These are phyloP conservation scores for Aspergillus melleus DNA, from an alignment of 2,329 filamentous ascomycete genomes.

Conservation along the genomic window DNA sequence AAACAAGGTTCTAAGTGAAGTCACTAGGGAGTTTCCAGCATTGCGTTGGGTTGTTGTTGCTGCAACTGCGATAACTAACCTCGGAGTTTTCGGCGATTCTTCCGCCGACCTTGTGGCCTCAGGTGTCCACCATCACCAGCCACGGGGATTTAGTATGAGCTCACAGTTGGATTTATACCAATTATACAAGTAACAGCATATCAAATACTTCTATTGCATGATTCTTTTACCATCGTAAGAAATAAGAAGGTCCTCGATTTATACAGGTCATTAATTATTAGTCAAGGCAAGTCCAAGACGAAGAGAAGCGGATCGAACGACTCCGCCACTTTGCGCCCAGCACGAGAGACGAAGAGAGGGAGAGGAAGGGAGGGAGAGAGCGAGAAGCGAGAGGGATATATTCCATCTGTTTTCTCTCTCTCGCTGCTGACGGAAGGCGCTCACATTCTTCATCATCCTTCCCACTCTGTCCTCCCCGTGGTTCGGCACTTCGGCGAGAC, in stretches of 20 bases:
- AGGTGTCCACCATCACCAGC: not conserved
- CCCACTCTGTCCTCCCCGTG: not conserved
- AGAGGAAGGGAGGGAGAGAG: too few species aligned
- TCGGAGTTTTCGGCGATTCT: slow-evolving; percentile 18
- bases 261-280: not conserved
- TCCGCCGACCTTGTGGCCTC: slow-evolving; percentile 11
- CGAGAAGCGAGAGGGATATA: not conserved
- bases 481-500: not conserved
- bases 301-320: slow-evolving; percentile 2
- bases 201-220: not conserved
- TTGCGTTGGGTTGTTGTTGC: not conserved
- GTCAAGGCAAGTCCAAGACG: not conserved
- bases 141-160: not conserved
- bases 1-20: not conserved
- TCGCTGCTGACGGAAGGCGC: not conserved
- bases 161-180: not conserved
- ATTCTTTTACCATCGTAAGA: too few species aligned
- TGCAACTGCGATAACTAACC: slow-evolving; percentile 15
- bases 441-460: not conserved
- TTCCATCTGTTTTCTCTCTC: not conserved
- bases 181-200: not conserved
- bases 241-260: not conserved
- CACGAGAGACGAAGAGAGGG: not conserved
- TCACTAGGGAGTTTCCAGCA: not conserved
- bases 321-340: slow-evolving; percentile 5